A percentile compares a stretch with the other conserved stretches of the same genome.
Conservation (phyloP, 1,139 yeast species). For the Kodamaea suecica region DNA sequence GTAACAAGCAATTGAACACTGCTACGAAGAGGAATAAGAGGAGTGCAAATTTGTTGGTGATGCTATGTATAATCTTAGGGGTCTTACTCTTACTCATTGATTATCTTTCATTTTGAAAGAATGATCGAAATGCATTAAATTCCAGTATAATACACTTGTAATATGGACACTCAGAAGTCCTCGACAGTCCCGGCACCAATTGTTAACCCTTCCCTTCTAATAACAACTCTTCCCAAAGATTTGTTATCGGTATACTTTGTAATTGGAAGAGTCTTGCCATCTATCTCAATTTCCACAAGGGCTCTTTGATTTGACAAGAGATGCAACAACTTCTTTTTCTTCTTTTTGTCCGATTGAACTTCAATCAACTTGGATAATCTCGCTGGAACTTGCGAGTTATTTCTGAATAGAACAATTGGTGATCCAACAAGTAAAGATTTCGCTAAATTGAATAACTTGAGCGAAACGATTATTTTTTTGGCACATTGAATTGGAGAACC, state of each 20-base stretch:
- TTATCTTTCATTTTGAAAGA: constrained; percentile 36
- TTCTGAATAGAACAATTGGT: constrained; percentile 77
- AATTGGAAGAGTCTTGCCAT: constrained; percentile 55
- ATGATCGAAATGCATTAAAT: background rate
- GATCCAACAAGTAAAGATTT: constrained; percentile 82
- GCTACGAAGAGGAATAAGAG: constrained; percentile 72
- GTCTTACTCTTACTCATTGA: constrained; percentile 63
- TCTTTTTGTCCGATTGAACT: constrained; percentile 42
- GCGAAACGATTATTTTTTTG: constrained; percentile 50
- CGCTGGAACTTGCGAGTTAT: constrained; percentile 75
- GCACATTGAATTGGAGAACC: constrained; percentile 47
- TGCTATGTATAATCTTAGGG: constrained; percentile 60
- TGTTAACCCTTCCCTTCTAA: constrained; percentile 82
- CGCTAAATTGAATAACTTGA: constrained; percentile 66
- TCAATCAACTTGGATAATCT: constrained; percentile 57
- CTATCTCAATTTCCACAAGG: constrained; percentile 62
- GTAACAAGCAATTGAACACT: constrained; percentile 67
- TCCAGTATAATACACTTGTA: background rate
- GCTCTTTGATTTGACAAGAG: constrained; percentile 74
- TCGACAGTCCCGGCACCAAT: constrained; percentile 79
- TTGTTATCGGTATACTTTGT: constrained; percentile 57
- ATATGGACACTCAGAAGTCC: constrained; percentile 6
- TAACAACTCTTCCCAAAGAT: constrained; percentile 74
- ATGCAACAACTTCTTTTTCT: constrained; percentile 62
- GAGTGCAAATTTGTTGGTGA: constrained; percentile 66